phyloP scores from a whole-genome alignment of 306 rosid species.

The Quercus gilva region DNA sequence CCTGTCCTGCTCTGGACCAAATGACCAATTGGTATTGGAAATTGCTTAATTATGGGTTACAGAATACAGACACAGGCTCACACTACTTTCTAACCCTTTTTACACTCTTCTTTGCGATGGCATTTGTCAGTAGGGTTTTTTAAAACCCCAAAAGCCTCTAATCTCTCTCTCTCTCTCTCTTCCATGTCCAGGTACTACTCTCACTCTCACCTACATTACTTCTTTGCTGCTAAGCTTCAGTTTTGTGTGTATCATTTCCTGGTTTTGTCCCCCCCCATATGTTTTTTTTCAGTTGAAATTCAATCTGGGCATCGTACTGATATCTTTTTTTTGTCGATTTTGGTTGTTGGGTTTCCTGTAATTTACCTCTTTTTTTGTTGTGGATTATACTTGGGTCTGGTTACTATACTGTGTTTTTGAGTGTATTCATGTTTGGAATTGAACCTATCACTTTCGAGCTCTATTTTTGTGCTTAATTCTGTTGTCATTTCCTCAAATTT shows the following conservation, averaged over 20 bases:
- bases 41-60: neutral
- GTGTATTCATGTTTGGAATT: neutral
- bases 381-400: neutral
- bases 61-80: neutral
- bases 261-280: neutral
- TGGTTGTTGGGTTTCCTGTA: slow-evolving; percentile 2
- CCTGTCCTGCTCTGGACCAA: slow-evolving; percentile 9
- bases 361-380: neutral
- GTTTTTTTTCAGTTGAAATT: neutral
- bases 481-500: neutral
- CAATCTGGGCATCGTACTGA: neutral
- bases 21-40: slow-evolving; percentile 1
- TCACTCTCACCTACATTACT: neutral
- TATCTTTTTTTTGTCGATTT: neutral
- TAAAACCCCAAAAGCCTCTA: neutral
- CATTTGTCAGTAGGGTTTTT: slow-evolving; percentile 5
- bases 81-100: neutral
- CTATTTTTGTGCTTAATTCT: neutral
- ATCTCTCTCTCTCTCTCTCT: neutral
- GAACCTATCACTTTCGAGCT: neutral
- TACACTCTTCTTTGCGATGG: neutral
- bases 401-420: neutral
- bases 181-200: slow-evolving; percentile 8
- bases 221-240: neutral
- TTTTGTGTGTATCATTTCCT: neutral